Evolutionary conservation across 148 eudicot species (phyloP).

Genomic region (Oxyria digyna): DNA sequence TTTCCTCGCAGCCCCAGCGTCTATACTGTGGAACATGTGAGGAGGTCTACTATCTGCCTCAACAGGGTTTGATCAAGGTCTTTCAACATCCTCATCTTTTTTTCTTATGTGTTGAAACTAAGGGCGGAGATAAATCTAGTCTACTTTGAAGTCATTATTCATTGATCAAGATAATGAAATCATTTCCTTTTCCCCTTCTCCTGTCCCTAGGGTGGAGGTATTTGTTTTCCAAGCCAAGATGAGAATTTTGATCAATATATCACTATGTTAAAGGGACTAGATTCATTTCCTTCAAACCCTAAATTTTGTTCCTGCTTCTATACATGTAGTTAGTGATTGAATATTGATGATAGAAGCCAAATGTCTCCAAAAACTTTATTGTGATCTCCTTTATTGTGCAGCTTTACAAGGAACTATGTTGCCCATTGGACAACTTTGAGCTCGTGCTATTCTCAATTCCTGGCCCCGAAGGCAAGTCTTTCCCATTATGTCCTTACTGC

Average conservation of each 20-base stretch:
- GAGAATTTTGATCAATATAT: too few species aligned
- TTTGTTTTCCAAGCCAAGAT: too few species aligned
- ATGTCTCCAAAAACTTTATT: slow-evolving; percentile 5
- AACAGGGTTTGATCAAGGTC: slow-evolving; percentile 79
- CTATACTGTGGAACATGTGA: slow-evolving; percentile 80
- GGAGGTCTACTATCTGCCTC: slow-evolving; percentile 92
- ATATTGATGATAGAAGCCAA: background rate
- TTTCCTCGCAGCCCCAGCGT: slow-evolving; percentile 63
- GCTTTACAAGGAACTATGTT: slow-evolving; percentile 85
- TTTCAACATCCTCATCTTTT: background rate
- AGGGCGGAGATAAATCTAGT: too few species aligned
- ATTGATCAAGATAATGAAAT: too few species aligned
- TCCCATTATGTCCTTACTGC: slow-evolving; percentile 89
- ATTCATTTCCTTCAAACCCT: too few species aligned
- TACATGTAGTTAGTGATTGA: background rate
- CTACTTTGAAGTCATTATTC: too few species aligned
- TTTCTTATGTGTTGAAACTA: too few species aligned
- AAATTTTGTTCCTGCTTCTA: too few species aligned
- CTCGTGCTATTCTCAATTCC: slow-evolving; percentile 74
- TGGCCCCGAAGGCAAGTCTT: slow-evolving; percentile 91
- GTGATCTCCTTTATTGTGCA: slow-evolving; percentile 15
- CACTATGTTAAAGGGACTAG: too few species aligned
- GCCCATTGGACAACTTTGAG: slow-evolving; percentile 95
- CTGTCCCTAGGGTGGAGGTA: too few species aligned
- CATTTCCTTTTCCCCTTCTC: too few species aligned